phyloP scores from a whole-genome alignment of 345 rosid genomes.

The Dovyalis caffra region DNA sequence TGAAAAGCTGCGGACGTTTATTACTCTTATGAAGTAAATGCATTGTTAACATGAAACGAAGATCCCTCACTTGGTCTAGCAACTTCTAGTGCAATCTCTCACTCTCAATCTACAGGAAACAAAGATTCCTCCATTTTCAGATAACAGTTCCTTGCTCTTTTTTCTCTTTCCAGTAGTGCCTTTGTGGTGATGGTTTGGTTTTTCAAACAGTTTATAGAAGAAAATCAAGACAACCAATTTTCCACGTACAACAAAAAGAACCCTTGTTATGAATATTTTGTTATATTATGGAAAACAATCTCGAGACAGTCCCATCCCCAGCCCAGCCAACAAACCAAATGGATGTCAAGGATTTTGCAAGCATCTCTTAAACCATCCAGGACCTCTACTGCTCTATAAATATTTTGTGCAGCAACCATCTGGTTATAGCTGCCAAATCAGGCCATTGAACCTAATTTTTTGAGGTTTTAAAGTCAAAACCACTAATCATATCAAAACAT shows the following conservation, averaged over 20 bases:
- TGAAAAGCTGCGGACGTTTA: neutral
- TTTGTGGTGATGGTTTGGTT: neutral
- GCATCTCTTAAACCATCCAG: too few relatives aligned
- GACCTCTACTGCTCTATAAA: too few relatives aligned
- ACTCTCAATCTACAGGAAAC: too few relatives aligned
- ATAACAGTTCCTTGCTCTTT: neutral
- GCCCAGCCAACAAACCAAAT: too few relatives aligned
- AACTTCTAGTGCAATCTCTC: too few relatives aligned
- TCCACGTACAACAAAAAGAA: neutral
- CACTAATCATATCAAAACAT: constrained; percentile 3
- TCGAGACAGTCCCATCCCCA: too few relatives aligned
- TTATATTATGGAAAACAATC: too few relatives aligned
- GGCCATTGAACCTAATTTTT: neutral
- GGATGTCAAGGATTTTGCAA: too few relatives aligned
- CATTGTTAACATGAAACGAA: too few relatives aligned
- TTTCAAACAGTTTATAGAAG: neutral
- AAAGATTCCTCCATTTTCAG: neutral
- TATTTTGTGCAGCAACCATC: too few relatives aligned
- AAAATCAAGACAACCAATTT: neutral
- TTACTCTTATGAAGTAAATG: neutral
- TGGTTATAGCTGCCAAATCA: neutral
- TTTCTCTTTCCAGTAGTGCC: neutral
- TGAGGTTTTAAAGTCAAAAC: neutral
- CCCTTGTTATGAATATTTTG: too few relatives aligned
- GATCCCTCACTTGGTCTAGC: too few relatives aligned